Evolutionary conservation across 192 early-diverging fungal species (phyloP).

Genomic region (Mortierella antarctica): DNA sequence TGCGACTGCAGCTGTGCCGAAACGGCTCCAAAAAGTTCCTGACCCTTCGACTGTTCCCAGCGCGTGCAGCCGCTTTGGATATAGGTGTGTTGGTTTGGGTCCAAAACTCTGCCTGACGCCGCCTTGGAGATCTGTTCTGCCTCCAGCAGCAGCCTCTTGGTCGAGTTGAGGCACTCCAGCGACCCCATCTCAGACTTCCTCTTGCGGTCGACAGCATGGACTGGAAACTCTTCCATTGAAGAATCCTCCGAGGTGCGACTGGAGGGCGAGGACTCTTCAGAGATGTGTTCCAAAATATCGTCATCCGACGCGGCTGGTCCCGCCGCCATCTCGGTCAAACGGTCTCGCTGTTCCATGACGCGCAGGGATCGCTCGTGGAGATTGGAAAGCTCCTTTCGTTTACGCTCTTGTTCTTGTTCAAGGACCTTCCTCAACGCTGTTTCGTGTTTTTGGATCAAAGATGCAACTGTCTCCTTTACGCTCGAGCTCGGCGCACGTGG

Average conservation of each 20-base stretch:
- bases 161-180: background rate
- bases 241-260: slow-evolving; percentile 1
- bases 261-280: slow-evolving; percentile 20
- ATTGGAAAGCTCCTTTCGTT: slow-evolving; percentile 6
- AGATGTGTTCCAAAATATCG: slow-evolving; percentile 16
- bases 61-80: slow-evolving; percentile 19
- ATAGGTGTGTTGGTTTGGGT: background rate
- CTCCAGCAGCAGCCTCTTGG: slow-evolving; percentile 7
- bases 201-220: slow-evolving; percentile 4
- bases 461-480: slow-evolving; percentile 16
- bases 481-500: background rate
- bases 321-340: too few relatives aligned
- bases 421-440: background rate
- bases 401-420: slow-evolving; percentile 14
- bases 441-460: slow-evolving; percentile 27
- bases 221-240: background rate
- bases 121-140: background rate
- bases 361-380: slow-evolving; percentile 17
- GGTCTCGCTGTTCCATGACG: slow-evolving; percentile 23
- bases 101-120: background rate
- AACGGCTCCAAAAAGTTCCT: slow-evolving; percentile 10
- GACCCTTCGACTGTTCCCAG: slow-evolving; percentile 15
- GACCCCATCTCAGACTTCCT: slow-evolving; percentile 8
- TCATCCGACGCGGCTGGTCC: background rate
- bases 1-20: background rate